These are phyloP conservation scores for Termitomyces sp. DNA, from an alignment of 768 basidiomycete genomes.

Conservation along the genomic window DNA sequence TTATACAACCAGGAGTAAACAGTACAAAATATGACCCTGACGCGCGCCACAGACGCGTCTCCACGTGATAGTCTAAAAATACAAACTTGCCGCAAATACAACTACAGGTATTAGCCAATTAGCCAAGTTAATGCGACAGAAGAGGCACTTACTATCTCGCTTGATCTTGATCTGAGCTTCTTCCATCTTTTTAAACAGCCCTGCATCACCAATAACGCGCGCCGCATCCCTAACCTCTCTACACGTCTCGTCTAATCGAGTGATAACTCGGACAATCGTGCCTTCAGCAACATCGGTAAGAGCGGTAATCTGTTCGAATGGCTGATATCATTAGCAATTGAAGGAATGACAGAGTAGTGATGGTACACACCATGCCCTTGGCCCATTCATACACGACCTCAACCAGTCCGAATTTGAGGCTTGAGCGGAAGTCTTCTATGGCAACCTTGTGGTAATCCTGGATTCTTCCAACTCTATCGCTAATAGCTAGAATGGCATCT, in stretches of 20 bases:
- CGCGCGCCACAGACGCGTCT: slow-evolving; percentile 12
- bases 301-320: slow-evolving; percentile 90
- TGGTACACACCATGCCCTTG: slow-evolving; percentile 84
- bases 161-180: slow-evolving; percentile 92
- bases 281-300: slow-evolving; percentile 96
- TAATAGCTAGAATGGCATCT: slow-evolving; percentile 73
- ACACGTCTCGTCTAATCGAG: slow-evolving; percentile 94
- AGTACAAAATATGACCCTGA: slow-evolving; percentile 11
- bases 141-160: slow-evolving; percentile 77
- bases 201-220: slow-evolving; percentile 93
- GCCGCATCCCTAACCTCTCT: slow-evolving; percentile 96
- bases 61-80: slow-evolving; percentile 54
- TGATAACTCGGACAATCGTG: slow-evolving; percentile 95
- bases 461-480: slow-evolving; percentile 73
- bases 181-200: slow-evolving; percentile 97
- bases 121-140: slow-evolving; percentile 8
- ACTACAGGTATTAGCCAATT: slow-evolving; percentile 38
- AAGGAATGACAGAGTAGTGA: background rate
- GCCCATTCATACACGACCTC: slow-evolving; percentile 99
- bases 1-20: slow-evolving; percentile 13
- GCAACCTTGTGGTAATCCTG: slow-evolving; percentile 81
- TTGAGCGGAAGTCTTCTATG: slow-evolving; percentile 73
- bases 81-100: slow-evolving; percentile 85
- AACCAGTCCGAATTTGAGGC: slow-evolving; percentile 85
- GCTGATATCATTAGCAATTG: slow-evolving; percentile 44